Evolutionary conservation across 805 yeast species (phyloP).

Genomic region (Teunomyces gatunensis): DNA sequence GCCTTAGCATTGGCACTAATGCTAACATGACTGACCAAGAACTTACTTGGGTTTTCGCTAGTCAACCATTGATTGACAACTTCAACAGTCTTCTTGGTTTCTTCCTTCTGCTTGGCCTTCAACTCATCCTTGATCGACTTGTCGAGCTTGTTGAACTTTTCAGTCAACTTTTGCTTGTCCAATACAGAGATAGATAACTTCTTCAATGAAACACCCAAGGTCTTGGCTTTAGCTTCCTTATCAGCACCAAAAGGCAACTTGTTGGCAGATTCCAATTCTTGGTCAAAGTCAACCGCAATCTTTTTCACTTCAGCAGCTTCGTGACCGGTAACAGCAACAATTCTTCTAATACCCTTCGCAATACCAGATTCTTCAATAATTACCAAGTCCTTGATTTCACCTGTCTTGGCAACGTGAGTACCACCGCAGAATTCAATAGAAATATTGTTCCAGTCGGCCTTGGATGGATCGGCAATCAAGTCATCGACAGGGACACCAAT

Average conservation of each 20-base stretch:
- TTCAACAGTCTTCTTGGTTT: slow-evolving; percentile 76
- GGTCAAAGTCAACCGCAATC: slow-evolving; percentile 69
- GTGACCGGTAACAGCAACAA: slow-evolving; percentile 92
- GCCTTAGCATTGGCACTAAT: slow-evolving; percentile 89
- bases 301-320: slow-evolving; percentile 90
- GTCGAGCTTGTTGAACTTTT: slow-evolving; percentile 72
- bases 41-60: slow-evolving; percentile 47
- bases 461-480: slow-evolving; percentile 66
- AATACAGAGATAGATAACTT: slow-evolving; percentile 79
- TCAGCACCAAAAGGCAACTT: slow-evolving; percentile 66
- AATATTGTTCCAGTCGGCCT: slow-evolving; percentile 68
- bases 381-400: slow-evolving; percentile 88
- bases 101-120: slow-evolving; percentile 85
- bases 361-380: slow-evolving; percentile 94
- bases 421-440: slow-evolving; percentile 99
- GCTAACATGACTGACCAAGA: slow-evolving; percentile 63
- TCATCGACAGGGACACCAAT: slow-evolving; percentile 90
- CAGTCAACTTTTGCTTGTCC: slow-evolving; percentile 72
- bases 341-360: slow-evolving; percentile 98
- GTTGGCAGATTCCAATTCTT: slow-evolving; percentile 56
- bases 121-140: slow-evolving; percentile 85
- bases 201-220: slow-evolving; percentile 79
- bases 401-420: slow-evolving; percentile 90
- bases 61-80: slow-evolving; percentile 68
- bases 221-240: slow-evolving; percentile 82